Conservation (phyloP, 2,329 filamentous ascomycete genomes). For the Alternaria sp. region DNA sequence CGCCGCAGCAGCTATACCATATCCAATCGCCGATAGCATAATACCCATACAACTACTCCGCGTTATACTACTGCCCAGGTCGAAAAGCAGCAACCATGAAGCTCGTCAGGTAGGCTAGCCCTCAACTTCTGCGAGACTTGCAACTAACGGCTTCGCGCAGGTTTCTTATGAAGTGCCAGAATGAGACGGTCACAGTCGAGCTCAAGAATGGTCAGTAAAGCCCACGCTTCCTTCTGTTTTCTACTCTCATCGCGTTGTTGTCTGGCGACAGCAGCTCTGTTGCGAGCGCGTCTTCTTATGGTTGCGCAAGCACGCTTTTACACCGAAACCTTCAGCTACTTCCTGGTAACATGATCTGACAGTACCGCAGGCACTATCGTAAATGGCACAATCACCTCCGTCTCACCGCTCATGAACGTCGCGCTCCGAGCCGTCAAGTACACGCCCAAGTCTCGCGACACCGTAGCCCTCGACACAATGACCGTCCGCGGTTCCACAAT, state of each 20-base stretch:
- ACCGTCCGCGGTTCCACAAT: slow-evolving; percentile 96
- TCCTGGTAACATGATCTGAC: slow-evolving; percentile 1
- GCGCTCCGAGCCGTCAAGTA: slow-evolving; percentile 95
- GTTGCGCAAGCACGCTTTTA: slow-evolving; percentile 4
- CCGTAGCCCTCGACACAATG: slow-evolving; percentile 90
- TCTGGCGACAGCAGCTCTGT: neutral
- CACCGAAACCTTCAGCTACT: neutral
- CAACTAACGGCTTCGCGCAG: slow-evolving; percentile 56
- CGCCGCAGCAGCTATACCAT: slow-evolving; percentile 14
- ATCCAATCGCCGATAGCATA: neutral
- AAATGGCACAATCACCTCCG: slow-evolving; percentile 94
- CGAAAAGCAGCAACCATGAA: slow-evolving; percentile 35
- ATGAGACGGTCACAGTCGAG: slow-evolving; percentile 98
- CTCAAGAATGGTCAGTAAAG: slow-evolving; percentile 84
- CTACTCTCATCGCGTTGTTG: neutral
- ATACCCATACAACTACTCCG: neutral
- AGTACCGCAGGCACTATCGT: slow-evolving; percentile 78
- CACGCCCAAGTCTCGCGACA: slow-evolving; percentile 86
- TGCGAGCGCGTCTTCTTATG: neutral
- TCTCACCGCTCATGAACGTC: slow-evolving; percentile 99
- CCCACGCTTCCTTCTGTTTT: neutral
- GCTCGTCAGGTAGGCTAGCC: slow-evolving; percentile 41
- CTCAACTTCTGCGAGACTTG: neutral
- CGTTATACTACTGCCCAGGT: neutral
- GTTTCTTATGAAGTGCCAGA: slow-evolving; percentile 99